phyloP scores from a whole-genome alignment of 2,329 filamentous ascomycete species.

The Tolypocladium endophyticum region DNA sequence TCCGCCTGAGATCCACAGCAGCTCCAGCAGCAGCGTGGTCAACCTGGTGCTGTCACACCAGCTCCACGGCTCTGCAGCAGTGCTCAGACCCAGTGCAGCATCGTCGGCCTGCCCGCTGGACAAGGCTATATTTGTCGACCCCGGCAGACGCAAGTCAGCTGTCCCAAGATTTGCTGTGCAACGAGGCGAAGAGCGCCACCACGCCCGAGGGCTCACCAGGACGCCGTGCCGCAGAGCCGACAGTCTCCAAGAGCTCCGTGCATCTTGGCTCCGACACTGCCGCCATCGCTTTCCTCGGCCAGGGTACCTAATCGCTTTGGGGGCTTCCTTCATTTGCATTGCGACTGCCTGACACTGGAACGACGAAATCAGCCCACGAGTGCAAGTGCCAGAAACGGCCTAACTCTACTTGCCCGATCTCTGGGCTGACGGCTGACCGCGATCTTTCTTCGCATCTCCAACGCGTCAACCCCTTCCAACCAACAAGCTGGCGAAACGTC shows the following conservation, averaged over 20 bases:
- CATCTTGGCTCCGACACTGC: not conserved
- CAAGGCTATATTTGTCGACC: not conserved
- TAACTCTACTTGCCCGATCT: not conserved
- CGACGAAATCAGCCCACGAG: not conserved
- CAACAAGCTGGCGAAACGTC: not conserved
- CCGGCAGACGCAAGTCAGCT: not conserved
- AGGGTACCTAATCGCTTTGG: not conserved
- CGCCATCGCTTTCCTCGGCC: not conserved
- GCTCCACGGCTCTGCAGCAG: not conserved
- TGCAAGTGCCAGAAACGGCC: not conserved
- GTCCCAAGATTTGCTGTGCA: not conserved
- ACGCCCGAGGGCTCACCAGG: not conserved
- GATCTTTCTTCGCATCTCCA: not conserved
- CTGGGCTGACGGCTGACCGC: not conserved
- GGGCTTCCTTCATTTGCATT: not conserved
- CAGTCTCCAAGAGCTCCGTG: not conserved
- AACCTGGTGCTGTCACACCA: not conserved
- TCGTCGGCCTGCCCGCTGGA: not conserved
- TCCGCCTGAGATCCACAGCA: not conserved
- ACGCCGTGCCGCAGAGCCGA: not conserved
- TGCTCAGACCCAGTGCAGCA: not conserved
- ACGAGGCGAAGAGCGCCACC: not conserved
- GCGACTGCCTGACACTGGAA: not conserved
- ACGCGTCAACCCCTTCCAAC: not conserved
- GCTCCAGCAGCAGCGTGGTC: not conserved